These are phyloP conservation scores for Pluteus cervinus DNA, from an alignment of 768 basidiomycete species.

Conservation along the genomic window DNA sequence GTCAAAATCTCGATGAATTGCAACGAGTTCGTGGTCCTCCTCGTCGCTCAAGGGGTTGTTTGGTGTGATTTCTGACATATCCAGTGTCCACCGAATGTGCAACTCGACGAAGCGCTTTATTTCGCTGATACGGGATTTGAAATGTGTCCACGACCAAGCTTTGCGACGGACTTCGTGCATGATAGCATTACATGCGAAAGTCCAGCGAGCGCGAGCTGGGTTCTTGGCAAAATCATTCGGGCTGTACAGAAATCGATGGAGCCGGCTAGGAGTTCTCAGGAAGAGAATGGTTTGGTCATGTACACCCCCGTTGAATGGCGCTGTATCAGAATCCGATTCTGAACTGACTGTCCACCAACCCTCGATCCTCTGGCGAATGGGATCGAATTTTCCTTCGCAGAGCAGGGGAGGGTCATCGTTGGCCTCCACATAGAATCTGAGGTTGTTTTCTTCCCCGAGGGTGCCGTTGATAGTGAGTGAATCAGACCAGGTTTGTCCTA, in stretches of 20 bases:
- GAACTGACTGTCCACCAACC: no score
- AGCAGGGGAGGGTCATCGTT: no score
- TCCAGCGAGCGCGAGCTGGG: conserved; percentile 9
- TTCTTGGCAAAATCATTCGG: not conserved
- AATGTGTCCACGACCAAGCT: conserved; percentile 1
- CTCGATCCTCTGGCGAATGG: no score
- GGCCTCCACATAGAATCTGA: no score
- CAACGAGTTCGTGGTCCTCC: not conserved
- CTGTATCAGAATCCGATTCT: no score
- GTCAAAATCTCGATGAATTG: not conserved
- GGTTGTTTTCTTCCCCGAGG: no score
- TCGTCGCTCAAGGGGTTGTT: no score
- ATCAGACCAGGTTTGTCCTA: no score
- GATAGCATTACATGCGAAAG: conserved; percentile 7
- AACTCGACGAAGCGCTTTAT: not conserved
- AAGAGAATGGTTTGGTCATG: not conserved
- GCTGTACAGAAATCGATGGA: conserved; percentile 1
- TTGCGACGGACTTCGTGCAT: conserved; percentile 4
- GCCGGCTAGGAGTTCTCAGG: not conserved
- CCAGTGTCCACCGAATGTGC: no score
- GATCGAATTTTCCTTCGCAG: no score
- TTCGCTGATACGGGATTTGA: not conserved
- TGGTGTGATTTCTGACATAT: no score
- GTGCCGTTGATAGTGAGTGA: no score
- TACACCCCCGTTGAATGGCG: not conserved